These are phyloP conservation scores for Malus hybrid DNA, from an alignment of 331 rosid species.

Conservation along the genomic window DNA sequence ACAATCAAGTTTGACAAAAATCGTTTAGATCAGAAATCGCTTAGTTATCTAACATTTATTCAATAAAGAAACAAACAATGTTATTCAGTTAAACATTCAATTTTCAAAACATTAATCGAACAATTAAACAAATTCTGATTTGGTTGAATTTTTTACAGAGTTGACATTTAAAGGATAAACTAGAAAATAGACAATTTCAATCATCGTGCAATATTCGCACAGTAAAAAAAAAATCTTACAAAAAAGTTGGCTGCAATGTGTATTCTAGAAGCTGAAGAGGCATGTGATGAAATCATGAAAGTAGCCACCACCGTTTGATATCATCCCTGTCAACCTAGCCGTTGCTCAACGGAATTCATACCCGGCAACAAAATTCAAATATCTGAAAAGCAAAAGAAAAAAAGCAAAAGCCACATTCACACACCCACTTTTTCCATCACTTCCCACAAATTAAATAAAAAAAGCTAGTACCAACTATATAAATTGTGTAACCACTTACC, in stretches of 20 bases:
- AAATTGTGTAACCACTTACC: not conserved
- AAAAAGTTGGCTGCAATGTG: not conserved
- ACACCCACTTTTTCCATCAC: conserved; percentile 13
- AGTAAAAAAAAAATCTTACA: not conserved
- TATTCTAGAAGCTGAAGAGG: not conserved
- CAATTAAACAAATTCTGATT: too few species aligned
- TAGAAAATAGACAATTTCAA: too few species aligned
- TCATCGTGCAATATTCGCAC: too few species aligned
- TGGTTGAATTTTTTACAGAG: too few species aligned
- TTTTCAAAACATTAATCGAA: too few species aligned
- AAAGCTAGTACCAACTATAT: not conserved
- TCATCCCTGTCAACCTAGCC: conserved; percentile 22
- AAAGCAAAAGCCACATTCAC: conserved; percentile 31
- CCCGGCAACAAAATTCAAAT: conserved; percentile 72
- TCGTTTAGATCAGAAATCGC: too few species aligned
- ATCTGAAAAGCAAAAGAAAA: conserved; percentile 25
- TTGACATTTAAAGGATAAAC: too few species aligned
- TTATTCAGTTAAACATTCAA: too few species aligned
- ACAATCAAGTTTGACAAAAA: too few species aligned
- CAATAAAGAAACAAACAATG: too few species aligned
- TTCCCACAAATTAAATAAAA: not conserved
- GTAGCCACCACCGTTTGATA: not conserved
- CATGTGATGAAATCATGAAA: not conserved
- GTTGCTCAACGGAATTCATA: conserved; percentile 61
- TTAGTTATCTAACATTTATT: too few species aligned